phyloP scores from a whole-genome alignment of 2,329 filamentous ascomycete species.

The Diplodia corticola region DNA sequence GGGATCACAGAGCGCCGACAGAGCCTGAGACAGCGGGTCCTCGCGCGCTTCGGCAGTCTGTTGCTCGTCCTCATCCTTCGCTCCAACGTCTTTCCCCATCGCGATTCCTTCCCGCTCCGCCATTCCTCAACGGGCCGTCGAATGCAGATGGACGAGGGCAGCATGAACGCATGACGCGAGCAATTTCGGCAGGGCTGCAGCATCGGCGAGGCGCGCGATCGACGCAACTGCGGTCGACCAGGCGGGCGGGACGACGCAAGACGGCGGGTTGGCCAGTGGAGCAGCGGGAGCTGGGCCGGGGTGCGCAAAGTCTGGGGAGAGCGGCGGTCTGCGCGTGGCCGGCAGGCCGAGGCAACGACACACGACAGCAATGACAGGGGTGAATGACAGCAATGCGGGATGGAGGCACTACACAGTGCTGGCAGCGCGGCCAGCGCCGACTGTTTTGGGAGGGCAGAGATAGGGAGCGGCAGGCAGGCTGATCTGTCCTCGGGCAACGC shows the following conservation, averaged over 20 bases:
- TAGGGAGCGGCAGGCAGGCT: background rate
- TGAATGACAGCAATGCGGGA: background rate
- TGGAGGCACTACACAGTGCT: background rate
- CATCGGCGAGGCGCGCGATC: background rate
- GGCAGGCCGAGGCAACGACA: background rate
- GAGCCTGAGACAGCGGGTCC: background rate
- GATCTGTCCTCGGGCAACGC: background rate
- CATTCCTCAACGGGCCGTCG: background rate
- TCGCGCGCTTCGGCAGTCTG: background rate
- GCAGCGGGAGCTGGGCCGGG: background rate
- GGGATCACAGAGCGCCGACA: background rate
- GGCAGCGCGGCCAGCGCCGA: background rate
- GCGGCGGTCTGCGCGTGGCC: slow-evolving; percentile 3
- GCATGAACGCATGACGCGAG: background rate
- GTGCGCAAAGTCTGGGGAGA: background rate
- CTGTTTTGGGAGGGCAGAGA: background rate
- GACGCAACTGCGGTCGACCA: background rate
- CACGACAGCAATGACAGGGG: background rate
- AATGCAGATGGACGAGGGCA: background rate
- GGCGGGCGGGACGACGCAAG: background rate
- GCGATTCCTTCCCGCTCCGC: no score
- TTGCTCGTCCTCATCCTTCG: background rate
- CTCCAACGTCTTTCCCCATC: background rate
- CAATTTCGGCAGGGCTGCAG: background rate
- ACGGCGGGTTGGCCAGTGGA: no score